phyloP scores from a whole-genome alignment of 2,329 filamentous ascomycete genomes.

The Xylariaceae sp. region DNA sequence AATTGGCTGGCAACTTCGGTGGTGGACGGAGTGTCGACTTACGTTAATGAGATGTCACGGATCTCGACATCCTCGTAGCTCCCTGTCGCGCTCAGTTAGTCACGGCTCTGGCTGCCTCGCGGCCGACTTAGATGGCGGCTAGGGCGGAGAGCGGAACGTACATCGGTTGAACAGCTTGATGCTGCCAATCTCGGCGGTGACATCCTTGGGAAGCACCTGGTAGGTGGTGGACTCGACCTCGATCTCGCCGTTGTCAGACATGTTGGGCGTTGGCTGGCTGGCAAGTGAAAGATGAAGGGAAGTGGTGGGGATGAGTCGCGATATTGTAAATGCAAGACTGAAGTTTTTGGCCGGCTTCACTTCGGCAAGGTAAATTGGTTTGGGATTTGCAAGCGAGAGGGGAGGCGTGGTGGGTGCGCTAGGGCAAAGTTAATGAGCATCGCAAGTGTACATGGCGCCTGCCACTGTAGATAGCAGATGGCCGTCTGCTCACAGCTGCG shows the following conservation, averaged over 20 bases:
- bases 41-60: constrained; percentile 99
- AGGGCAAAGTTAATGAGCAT: constrained; percentile 12
- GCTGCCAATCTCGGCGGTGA: constrained; percentile 67
- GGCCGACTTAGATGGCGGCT: constrained; percentile 21
- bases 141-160: constrained; percentile 24
- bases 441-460: not conserved
- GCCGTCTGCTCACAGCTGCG: not conserved
- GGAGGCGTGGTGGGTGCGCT: constrained; percentile 21
- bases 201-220: constrained; percentile 72
- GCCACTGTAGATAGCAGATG: not conserved
- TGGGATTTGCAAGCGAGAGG: constrained; percentile 17
- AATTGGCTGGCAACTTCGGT: constrained; percentile 23
- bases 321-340: constrained; percentile 28
- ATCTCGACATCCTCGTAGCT: constrained; percentile 99
- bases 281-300: constrained; percentile 21
- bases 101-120: not conserved
- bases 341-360: constrained; percentile 31
- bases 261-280: constrained; percentile 41
- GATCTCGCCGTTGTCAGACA: constrained; percentile 78
- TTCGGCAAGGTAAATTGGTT: constrained; percentile 21
- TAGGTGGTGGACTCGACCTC: constrained; percentile 64
- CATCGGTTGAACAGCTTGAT: constrained; percentile 73
- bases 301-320: constrained; percentile 32
- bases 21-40: constrained; percentile 44
- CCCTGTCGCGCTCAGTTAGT: constrained; percentile 23